These are phyloP conservation scores for Pythium volutum DNA, from an alignment of 352 stramenopile genomes.

Conservation along the genomic window DNA sequence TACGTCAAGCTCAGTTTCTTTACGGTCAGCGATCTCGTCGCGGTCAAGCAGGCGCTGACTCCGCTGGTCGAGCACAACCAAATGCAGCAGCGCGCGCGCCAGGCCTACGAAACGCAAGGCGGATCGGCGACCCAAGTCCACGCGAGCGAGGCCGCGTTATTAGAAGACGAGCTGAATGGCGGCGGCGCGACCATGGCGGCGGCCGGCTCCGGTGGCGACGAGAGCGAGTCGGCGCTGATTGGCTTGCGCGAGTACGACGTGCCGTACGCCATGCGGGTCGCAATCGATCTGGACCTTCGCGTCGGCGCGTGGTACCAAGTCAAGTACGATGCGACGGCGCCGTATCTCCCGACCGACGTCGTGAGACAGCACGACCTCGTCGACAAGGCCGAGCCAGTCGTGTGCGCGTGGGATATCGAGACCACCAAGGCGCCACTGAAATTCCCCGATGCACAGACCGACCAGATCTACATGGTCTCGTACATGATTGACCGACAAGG, in stretches of 20 bases:
- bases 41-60: conserved; percentile 58
- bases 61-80: conserved; percentile 70
- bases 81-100: conserved; percentile 45
- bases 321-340: conserved; percentile 60
- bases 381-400: conserved; percentile 90
- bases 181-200: conserved; percentile 33
- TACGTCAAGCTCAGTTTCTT: conserved; percentile 92
- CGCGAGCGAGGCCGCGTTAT: conserved; percentile 14
- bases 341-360: conserved; percentile 50
- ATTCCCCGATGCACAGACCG: conserved; percentile 95
- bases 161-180: conserved; percentile 31
- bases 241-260: conserved; percentile 99
- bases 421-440: conserved; percentile 98
- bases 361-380: conserved; percentile 83
- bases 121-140: conserved; percentile 7
- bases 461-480: conserved; percentile 97
- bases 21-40: conserved; percentile 71
- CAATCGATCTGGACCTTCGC: conserved; percentile 96
- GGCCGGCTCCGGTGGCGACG: conserved; percentile 32
- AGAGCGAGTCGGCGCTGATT: conserved; percentile 71
- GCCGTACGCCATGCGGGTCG: conserved; percentile 94
- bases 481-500: conserved; percentile 98
- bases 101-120: conserved; percentile 71
- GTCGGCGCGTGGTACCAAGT: conserved; percentile 98
- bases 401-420: conserved; percentile 99